Percentiles rank a stretch among this genome's conserved stretches.
Conservation (phyloP, 2,329 filamentous ascomycete genomes). For the Didymella arachidicola region DNA sequence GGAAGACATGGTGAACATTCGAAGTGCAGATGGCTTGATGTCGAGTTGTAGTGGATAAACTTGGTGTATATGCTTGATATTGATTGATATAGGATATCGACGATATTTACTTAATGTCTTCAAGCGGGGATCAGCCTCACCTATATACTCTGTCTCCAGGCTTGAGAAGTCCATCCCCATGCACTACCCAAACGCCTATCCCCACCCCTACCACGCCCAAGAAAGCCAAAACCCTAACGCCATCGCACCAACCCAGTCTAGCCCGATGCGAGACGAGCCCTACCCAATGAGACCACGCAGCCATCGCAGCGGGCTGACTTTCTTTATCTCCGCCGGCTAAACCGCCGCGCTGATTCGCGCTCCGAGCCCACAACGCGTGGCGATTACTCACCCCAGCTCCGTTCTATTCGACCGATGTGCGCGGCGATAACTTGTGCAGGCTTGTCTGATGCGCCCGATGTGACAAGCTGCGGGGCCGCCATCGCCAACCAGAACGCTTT, state of each 20-base stretch:
- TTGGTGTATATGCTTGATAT: slow-evolving; percentile 5
- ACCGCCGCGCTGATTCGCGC: slow-evolving; percentile 31
- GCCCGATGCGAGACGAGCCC: slow-evolving; percentile 12
- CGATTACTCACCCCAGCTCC: slow-evolving; percentile 29
- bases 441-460: slow-evolving; percentile 27
- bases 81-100: slow-evolving; percentile 14
- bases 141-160: slow-evolving; percentile 19
- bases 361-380: slow-evolving; percentile 30
- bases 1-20: slow-evolving; percentile 39
- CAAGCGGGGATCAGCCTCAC: slow-evolving; percentile 15
- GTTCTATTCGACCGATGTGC: slow-evolving; percentile 25
- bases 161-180: slow-evolving; percentile 16
- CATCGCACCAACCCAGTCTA: slow-evolving; percentile 20
- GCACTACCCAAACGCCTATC: slow-evolving; percentile 24
- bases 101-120: slow-evolving; percentile 13
- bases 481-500: slow-evolving; percentile 13
- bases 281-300: slow-evolving; percentile 21
- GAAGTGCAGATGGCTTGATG: slow-evolving; percentile 11
- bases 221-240: slow-evolving; percentile 30
- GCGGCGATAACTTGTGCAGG: slow-evolving; percentile 28
- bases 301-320: slow-evolving; percentile 1
- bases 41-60: slow-evolving; percentile 12
- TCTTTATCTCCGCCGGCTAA: slow-evolving; percentile 21
- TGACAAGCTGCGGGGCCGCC: slow-evolving; percentile 24
- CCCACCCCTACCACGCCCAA: slow-evolving; percentile 19